Percentiles rank a stretch among this genome's conserved stretches.
Evolutionary conservation across 495 filamentous ascomycete genomes (phyloP).

Genomic region (Penicillium egyptiacum): DNA sequence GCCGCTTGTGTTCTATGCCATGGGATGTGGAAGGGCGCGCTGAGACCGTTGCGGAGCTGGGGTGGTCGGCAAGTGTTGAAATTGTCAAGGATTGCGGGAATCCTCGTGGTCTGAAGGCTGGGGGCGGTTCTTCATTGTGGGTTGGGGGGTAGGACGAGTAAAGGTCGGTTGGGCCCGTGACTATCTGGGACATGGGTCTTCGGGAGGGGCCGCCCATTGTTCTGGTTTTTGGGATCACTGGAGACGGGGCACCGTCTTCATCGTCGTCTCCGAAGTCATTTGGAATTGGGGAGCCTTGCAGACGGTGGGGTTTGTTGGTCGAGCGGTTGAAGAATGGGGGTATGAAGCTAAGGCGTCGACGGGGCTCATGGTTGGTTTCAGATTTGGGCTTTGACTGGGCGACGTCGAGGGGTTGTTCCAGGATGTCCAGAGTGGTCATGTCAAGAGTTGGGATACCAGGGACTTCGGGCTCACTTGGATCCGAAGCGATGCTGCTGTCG

Average conservation of each 20-base stretch:
- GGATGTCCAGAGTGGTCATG: slow-evolving; percentile 22
- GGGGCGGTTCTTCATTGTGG: slow-evolving; percentile 10
- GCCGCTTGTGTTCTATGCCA: slow-evolving; percentile 39
- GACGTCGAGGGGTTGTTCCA: slow-evolving; percentile 18
- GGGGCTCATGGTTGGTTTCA: slow-evolving; percentile 31
- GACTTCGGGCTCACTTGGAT: slow-evolving; percentile 26
- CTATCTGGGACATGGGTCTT: slow-evolving; percentile 26
- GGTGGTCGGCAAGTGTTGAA: neutral
- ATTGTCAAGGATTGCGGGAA: slow-evolving; percentile 38
- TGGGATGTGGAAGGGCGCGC: slow-evolving; percentile 34
- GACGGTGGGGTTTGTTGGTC: slow-evolving; percentile 19
- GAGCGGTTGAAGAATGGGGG: slow-evolving; percentile 40
- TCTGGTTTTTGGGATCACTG: slow-evolving; percentile 37
- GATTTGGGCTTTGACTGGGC: slow-evolving; percentile 20
- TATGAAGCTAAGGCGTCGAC: slow-evolving; percentile 38
- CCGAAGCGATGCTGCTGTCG: slow-evolving; percentile 34
- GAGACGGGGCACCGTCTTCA: slow-evolving; percentile 40
- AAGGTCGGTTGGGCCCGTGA: slow-evolving; percentile 16
- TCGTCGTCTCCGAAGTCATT: slow-evolving; percentile 28
- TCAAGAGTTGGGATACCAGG: slow-evolving; percentile 39
- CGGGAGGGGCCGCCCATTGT: slow-evolving; percentile 12
- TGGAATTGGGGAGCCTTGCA: slow-evolving; percentile 29
- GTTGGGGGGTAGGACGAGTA: slow-evolving; percentile 14
- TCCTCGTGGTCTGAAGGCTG: neutral
- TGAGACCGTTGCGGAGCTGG: slow-evolving; percentile 23